Percentiles rank a stretch among this genome's conserved stretches.
Conservation (phyloP, 139 green algal species). For the Coccomyxa sp. region DNA sequence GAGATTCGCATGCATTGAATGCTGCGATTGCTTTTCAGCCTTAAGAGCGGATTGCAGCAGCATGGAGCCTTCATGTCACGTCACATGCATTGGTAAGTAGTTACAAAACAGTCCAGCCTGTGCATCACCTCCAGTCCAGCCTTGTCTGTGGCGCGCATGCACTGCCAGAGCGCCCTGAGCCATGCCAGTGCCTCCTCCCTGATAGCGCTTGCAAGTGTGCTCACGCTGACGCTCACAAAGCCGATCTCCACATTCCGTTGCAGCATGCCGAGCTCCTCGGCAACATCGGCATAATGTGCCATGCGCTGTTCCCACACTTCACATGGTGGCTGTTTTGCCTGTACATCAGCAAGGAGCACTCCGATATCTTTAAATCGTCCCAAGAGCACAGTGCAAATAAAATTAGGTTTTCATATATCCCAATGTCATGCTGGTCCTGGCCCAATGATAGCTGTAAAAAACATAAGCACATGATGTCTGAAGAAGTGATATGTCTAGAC, state of each 20-base stretch:
- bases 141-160: conserved; percentile 68
- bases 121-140: conserved; percentile 7
- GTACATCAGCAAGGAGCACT: not conserved
- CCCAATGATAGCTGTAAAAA: not conserved
- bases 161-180: conserved; percentile 53
- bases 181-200: conserved; percentile 68
- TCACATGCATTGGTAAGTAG: no score
- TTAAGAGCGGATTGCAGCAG: not conserved
- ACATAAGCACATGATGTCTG: not conserved
- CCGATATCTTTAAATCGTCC: not conserved
- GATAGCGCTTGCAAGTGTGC: conserved; percentile 55
- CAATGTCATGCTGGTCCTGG: not conserved
- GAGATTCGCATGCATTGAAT: no score
- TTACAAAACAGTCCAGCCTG: not conserved
- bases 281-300: conserved; percentile 64
- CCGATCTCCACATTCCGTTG: conserved; percentile 56
- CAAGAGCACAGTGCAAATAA: not conserved
- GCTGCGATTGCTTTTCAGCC: no score
- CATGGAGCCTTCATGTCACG: not conserved
- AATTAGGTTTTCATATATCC: not conserved
- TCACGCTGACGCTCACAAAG: conserved; percentile 63
- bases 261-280: conserved; percentile 27
- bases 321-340: conserved; percentile 36
- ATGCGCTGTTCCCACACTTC: conserved; percentile 75
- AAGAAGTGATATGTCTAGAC: not conserved